Percentiles rank a stretch among this genome's conserved stretches.
Evolutionary conservation across 106 monocot species (phyloP).

Genomic region (Chionographis japonica): DNA sequence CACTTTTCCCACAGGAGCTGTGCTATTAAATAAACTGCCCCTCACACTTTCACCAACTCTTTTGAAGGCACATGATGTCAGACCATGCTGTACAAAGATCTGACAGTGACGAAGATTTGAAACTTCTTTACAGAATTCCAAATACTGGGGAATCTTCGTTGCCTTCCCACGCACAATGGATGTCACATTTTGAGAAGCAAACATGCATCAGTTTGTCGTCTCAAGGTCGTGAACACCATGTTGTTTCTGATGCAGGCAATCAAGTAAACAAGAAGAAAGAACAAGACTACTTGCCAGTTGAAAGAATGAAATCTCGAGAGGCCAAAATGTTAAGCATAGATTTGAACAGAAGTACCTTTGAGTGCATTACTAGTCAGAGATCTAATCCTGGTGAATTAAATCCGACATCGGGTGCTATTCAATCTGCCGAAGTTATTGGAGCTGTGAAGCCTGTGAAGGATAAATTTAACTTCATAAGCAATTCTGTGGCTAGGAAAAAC

Average conservation of each 20-base stretch:
- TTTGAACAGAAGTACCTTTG: slow-evolving; percentile 3
- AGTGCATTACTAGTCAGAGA: not conserved
- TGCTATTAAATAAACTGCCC: no score
- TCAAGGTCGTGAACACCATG: not conserved
- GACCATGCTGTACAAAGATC: slow-evolving; percentile 9
- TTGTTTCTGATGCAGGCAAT: not conserved
- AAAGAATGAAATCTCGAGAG: slow-evolving; percentile 9
- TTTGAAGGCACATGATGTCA: slow-evolving; percentile 20
- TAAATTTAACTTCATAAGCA: slow-evolving; percentile 2
- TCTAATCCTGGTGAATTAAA: slow-evolving; percentile 4
- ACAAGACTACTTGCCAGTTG: not conserved
- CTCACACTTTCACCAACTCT: not conserved
- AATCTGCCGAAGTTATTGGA: slow-evolving; percentile 5
- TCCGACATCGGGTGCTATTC: slow-evolving; percentile 2
- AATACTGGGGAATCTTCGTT: slow-evolving; percentile 1
- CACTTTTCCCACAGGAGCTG: no score
- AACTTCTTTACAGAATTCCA: slow-evolving; percentile 6
- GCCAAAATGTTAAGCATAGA: slow-evolving; percentile 11
- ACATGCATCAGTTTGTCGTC: slow-evolving; percentile 5
- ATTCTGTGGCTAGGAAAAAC: slow-evolving; percentile 5
- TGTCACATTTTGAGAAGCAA: slow-evolving; percentile 25
- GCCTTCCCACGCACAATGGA: slow-evolving; percentile 20
- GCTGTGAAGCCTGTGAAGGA: slow-evolving; percentile 2
- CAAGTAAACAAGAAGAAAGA: not conserved
- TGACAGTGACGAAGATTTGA: slow-evolving; percentile 11